Evolutionary conservation across 495 filamentous ascomycete genomes (phyloP), one percentile per base, ranked within the genome.

Genomic region (Penicillium herquei): DNA sequence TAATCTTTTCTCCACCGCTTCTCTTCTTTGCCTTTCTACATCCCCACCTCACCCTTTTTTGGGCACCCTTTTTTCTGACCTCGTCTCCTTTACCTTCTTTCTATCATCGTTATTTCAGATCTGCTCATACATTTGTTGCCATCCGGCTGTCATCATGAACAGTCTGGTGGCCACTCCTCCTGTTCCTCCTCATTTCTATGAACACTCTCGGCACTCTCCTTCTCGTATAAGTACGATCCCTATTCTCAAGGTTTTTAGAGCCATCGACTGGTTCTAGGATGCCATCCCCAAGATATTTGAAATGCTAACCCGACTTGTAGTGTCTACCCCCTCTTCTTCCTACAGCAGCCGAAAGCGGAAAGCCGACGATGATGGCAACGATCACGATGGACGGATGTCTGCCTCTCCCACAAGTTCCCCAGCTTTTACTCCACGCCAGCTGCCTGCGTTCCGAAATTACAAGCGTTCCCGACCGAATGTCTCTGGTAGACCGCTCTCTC

Each of bases 331-430:
- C 72, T 64, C 71, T 57, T 71, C 81, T 64, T 70, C 73, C 65
- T 72, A 71, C 66, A 76, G 57, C 66, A 81, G 62, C 67, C 83
- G 89, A 62, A 97, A 96, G 79, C 87, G 92, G 74, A 96, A 96
- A 77, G 90, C 88, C 55, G 89, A 90, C 57, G 92, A 95, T 54
- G 89, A 94, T 61, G 70, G 73, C 62, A 74, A 74, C 58, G 83
- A 83, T 62, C 66, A 78, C 43, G 85, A 87, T 66, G 87, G 91
- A 65, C 87, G 89, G 59, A 95, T 95, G 91, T 92, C 88, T 34
- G 83, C 89, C 40, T 96, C 91, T 40, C 91, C 91, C 0, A 81
- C 82, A 21, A 85, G 78, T 70, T 95, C 90, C 31, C 91, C 92
- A n/a, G 84, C 86, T 33, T 78, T 86, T 45, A 73, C 83, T 59